phyloP scores from a whole-genome alignment of 805 yeast genomes.

The Saturnispora saitoi region DNA sequence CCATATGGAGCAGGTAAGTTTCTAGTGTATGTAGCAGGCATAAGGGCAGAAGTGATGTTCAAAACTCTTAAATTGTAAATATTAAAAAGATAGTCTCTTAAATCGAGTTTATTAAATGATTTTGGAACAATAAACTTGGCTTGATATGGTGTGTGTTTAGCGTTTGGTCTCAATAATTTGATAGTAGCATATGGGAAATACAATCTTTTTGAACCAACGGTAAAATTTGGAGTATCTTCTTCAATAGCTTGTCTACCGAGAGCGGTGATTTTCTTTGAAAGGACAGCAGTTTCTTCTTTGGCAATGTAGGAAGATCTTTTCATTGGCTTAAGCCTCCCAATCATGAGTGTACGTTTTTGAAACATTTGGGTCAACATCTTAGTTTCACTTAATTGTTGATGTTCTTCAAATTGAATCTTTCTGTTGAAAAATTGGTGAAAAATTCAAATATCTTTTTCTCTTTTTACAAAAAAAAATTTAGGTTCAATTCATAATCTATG shows the following conservation, averaged over 20 bases:
- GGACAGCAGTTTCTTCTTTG: constrained; percentile 17
- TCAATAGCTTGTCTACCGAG: constrained; percentile 40
- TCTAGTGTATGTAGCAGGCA: constrained; percentile 62
- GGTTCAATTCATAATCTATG: background rate
- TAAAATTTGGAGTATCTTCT: constrained; percentile 68
- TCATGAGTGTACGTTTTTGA: constrained; percentile 21
- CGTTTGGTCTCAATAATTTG: constrained; percentile 77
- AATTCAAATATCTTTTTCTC: background rate
- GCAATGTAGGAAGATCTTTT: background rate
- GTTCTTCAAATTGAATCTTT: background rate
- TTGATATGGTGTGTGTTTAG: constrained; percentile 95
- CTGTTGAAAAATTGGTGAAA: constrained; percentile 1
- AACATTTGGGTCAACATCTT: constrained; percentile 3
- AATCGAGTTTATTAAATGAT: constrained; percentile 85
- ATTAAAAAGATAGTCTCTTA: constrained; percentile 87
- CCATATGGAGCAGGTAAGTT: constrained; percentile 41
- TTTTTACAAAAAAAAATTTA: background rate
- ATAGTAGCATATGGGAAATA: constrained; percentile 84
- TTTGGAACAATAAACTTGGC: constrained; percentile 94
- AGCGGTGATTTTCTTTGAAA: constrained; percentile 24
- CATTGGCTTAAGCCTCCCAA: constrained; percentile 24
- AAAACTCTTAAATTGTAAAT: constrained; percentile 85
- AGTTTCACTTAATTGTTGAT: background rate
- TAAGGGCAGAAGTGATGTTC: constrained; percentile 77
- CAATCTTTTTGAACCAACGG: constrained; percentile 64